Evolutionary conservation across 2,329 filamentous ascomycete genomes (phyloP), one percentile per base, ranked within the genome.

Genomic region (Herpotrichia juniperi): DNA sequence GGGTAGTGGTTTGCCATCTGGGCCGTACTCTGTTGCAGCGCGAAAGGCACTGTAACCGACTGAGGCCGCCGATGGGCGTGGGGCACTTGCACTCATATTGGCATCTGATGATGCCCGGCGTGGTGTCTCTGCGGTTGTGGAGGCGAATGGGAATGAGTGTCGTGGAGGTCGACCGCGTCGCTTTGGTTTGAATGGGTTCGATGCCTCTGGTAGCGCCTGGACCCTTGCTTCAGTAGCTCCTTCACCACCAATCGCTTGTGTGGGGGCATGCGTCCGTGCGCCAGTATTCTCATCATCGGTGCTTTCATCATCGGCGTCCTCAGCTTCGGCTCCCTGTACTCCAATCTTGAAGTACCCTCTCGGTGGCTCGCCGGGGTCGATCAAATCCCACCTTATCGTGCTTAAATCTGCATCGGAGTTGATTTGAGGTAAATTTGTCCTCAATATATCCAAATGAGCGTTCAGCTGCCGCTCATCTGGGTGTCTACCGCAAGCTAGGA

Each of bases 401-500:
- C 75, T 78, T 11, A 87, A 69, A 64, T 87, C 83, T 5, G 79
- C 76, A 9, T 69, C 67, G 43, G 68, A 64, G 37, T 79, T 74
- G 4, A 85, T 72, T 9, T 69, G 67, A 12, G 68, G 64, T 17
- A 83, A 74, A 3, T 66, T 74, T 7, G 71, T 68, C 31, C 74
- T 76, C 7, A 84, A 64, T 28, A 74, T 62, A 49, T 80, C 75
- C 53, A 88, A 72, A 71, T 88, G 85, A 25, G 78, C 75, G 61
- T 89, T 89, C 30, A 89, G 69, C 2, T 76, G 71, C 22, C 79
- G 72, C 67, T 86, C 82, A 9, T 79, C 79, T 0, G 86, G 85
- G 64, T 88, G 85, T 51, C 81, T 80, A 14, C 84, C 84, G 11
- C 83, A 78, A 14, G 84, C 82, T 44, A 88, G 79, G 10, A 89